Evolutionary conservation across 2,329 filamentous ascomycete genomes (phyloP).

Genomic region (Ophiosphaerella herpotricha): DNA sequence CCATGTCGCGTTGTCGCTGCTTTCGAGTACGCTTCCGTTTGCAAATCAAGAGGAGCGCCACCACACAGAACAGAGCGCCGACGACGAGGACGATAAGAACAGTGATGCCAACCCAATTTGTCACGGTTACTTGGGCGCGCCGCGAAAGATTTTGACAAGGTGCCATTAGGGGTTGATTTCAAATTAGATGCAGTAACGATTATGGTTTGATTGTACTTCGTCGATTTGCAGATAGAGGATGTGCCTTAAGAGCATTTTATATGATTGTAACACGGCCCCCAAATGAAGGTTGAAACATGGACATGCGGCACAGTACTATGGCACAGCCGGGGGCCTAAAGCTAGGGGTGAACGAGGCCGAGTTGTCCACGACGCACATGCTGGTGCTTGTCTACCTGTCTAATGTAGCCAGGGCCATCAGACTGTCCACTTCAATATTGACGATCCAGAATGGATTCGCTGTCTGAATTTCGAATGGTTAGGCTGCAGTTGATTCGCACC

Average conservation of each 20-base stretch:
- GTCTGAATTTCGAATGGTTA: no score
- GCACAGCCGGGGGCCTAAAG: not conserved
- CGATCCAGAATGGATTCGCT: no score
- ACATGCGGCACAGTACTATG: not conserved
- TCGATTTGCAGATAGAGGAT: no score
- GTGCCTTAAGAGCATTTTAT: not conserved
- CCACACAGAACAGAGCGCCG: conserved; percentile 5
- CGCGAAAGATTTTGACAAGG: conserved; percentile 4
- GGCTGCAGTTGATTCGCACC: no score
- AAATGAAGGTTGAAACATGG: not conserved
- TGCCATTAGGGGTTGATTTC: conserved; percentile 5
- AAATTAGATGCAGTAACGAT: not conserved
- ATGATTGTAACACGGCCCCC: not conserved
- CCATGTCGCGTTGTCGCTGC: conserved; percentile 10
- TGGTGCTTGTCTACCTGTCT: no score
- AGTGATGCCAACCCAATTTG: conserved; percentile 2
- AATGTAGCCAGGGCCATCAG: no score
- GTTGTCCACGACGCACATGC: no score
- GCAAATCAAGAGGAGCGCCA: conserved; percentile 10
- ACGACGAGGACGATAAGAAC: conserved; percentile 1
- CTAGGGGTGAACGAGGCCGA: not conserved
- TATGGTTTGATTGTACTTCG: no score
- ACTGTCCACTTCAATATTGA: no score
- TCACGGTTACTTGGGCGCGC: conserved; percentile 4
- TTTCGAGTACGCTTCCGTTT: conserved; percentile 2